phyloP scores from a whole-genome alignment of 2,329 filamentous ascomycete genomes.

The Aspergillus quadricinctus region DNA sequence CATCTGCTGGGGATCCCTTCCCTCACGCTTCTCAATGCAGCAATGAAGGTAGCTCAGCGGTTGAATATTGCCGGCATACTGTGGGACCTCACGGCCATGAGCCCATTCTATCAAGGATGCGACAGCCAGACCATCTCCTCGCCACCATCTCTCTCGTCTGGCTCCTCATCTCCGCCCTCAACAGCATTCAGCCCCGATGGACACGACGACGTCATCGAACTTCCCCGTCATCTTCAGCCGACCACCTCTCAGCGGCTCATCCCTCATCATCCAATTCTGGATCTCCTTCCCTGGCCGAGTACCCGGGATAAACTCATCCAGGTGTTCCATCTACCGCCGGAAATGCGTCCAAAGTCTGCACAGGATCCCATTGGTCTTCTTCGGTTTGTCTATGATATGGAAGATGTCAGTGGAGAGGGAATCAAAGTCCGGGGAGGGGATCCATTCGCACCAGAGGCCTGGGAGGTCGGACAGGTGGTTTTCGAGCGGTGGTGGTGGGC shows the following conservation, averaged over 20 bases:
- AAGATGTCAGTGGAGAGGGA: constrained; percentile 51
- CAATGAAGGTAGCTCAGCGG: constrained; percentile 46
- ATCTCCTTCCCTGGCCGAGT: constrained; percentile 56
- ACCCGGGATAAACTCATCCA: constrained; percentile 52
- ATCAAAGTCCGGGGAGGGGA: constrained; percentile 48
- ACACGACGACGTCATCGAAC: constrained; percentile 20
- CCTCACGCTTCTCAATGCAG: constrained; percentile 45
- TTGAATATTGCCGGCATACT: constrained; percentile 41
- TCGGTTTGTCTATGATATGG: constrained; percentile 54
- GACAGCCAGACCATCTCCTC: background rate
- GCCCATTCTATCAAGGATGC: constrained; percentile 42
- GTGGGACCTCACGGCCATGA: constrained; percentile 46
- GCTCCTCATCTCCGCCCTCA: constrained; percentile 15
- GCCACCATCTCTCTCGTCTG: constrained; percentile 5
- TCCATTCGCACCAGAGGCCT: constrained; percentile 46
- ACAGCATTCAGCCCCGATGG: constrained; percentile 18
- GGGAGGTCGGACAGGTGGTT: constrained; percentile 57
- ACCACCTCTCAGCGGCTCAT: constrained; percentile 47
- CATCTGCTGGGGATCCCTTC: constrained; percentile 48
- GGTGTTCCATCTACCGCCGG: constrained; percentile 48
- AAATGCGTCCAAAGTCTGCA: constrained; percentile 46
- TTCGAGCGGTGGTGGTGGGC: constrained; percentile 60
- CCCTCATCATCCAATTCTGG: constrained; percentile 55
- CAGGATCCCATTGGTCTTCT: constrained; percentile 46
- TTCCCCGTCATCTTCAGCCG: constrained; percentile 49